Evolutionary conservation across 768 basidiomycete genomes (phyloP).

Genomic region (Mycena olivaceomarginata): DNA sequence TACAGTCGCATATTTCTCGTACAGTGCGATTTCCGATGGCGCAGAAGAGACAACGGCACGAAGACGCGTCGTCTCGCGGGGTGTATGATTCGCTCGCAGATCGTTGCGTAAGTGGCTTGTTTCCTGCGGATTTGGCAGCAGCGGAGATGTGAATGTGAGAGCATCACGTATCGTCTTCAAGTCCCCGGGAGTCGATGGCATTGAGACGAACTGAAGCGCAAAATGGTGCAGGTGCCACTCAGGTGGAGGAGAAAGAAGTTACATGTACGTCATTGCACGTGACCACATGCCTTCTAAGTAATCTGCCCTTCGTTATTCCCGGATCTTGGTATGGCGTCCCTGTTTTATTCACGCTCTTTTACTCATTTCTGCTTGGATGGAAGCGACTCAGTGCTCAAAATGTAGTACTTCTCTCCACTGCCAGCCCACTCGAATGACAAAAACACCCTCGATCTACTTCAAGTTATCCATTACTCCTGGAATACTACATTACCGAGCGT

Average conservation of each 20-base stretch:
- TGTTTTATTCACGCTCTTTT: too few species aligned
- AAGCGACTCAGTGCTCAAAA: not conserved
- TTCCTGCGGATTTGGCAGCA: slow-evolving; percentile 13
- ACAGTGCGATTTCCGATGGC: not conserved
- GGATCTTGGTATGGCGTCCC: too few species aligned
- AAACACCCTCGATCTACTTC: not conserved
- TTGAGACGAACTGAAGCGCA: not conserved
- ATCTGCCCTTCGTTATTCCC: too few species aligned
- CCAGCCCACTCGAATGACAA: not conserved
- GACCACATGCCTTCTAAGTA: too few species aligned
- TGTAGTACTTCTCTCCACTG: not conserved
- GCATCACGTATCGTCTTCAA: not conserved
- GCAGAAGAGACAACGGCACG: slow-evolving; percentile 8
- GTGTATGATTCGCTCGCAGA: slow-evolving; percentile 16
- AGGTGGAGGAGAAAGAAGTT: too few species aligned
- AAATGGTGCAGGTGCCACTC: too few species aligned
- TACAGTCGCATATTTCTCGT: not conserved
- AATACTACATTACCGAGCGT: too few species aligned
- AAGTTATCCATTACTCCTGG: too few species aligned
- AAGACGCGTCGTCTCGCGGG: slow-evolving; percentile 29
- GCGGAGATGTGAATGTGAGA: not conserved
- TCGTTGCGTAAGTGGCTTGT: not conserved
- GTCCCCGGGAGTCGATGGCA: not conserved
- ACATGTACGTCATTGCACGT: too few species aligned
- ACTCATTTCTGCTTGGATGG: too few species aligned